Base-by-base conservation (phyloP, 2,329 filamentous ascomycete species). In the Fusarium graminum region DNA sequence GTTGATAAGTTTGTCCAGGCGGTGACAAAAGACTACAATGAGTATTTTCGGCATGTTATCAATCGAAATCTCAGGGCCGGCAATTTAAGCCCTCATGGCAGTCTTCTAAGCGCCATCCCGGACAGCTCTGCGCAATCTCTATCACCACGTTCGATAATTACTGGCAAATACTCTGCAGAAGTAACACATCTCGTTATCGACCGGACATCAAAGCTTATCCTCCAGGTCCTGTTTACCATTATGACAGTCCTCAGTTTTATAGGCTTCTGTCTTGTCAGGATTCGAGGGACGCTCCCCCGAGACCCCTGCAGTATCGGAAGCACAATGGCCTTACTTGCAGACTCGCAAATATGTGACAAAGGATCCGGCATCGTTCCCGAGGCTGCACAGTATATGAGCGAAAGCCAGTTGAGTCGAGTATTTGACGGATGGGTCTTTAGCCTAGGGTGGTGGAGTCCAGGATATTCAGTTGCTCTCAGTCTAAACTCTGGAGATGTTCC, bases 231-330 rank as follows among this genome's bases (percentile, higher is more conserved):
- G 2, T 49, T 59, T 22, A 42, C 42, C 10, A 30, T 7, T 9
- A 47, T 53, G 49, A 53, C 28, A 3, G 14, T 43, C 29, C 6
- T 59, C 19, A 44, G 43, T 26, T 6, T 53, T 28, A 10, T 26
- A 38, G 43, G 42, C 7, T 40, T 46, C 34, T 4, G 14, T 29
- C 50, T 59, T 10, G 44, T 54, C n/a, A 54, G 40, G 38, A 29
- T 54, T 29, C 44, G 50, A 1, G 50, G 50, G 5, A 45, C 17
- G 2, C 32, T 54, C 6, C 56, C 56, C 4, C 39, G 56, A 17
- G 32, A 50, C 6, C 56, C 56, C 13, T 39, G 39, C 43, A 59
- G 43, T 40, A 34, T 59, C 4, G 56, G 42, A 16, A 45, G 54
- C 11, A 39, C 36, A 8, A 45, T 59, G 59, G 11, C 22, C 6